Evolutionary conservation across 805 yeast genomes (phyloP).

Genomic region (Grigorovia transvaalensis): DNA sequence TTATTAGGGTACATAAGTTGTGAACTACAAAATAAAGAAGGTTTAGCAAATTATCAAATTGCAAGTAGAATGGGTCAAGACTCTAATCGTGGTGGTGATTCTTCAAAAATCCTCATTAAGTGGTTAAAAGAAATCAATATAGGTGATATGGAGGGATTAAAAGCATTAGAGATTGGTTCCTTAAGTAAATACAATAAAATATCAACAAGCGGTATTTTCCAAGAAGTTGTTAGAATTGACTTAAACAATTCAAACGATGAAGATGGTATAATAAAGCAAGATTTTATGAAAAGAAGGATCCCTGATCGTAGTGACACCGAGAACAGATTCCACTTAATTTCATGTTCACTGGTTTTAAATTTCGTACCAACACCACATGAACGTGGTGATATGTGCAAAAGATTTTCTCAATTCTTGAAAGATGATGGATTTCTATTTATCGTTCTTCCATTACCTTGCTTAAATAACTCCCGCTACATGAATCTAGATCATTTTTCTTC

Average conservation of each 20-base stretch:
- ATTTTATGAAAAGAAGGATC: conserved; percentile 68
- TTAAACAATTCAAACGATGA: conserved; percentile 57
- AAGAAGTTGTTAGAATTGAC: conserved; percentile 55
- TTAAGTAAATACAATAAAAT: conserved; percentile 59
- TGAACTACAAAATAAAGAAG: conserved; percentile 60
- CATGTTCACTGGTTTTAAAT: conserved; percentile 80
- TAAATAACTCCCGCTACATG: conserved; percentile 72
- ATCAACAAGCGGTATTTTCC: conserved; percentile 46
- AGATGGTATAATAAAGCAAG: conserved; percentile 62
- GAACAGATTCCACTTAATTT: conserved; percentile 53
- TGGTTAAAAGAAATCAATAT: conserved; percentile 42
- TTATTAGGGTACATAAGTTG: conserved; percentile 46
- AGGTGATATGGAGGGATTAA: conserved; percentile 4
- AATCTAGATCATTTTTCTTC: conserved; percentile 32
- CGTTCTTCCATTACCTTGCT: conserved; percentile 84
- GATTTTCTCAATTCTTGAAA: conserved; percentile 48
- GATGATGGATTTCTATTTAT: conserved; percentile 41
- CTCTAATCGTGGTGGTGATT: conserved; percentile 76
- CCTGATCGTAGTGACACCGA: conserved; percentile 29
- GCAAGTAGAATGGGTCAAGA: conserved; percentile 86
- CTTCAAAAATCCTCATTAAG: conserved; percentile 67
- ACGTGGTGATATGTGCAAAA: conserved; percentile 68
- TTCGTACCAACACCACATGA: conserved; percentile 65
- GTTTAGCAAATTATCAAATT: conserved; percentile 64
- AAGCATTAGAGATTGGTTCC: conserved; percentile 78